Percentiles rank a stretch among this genome's conserved stretches.
Evolutionary conservation across 2,329 filamentous ascomycete species (phyloP).

Genomic region (Elsinoe batatas): DNA sequence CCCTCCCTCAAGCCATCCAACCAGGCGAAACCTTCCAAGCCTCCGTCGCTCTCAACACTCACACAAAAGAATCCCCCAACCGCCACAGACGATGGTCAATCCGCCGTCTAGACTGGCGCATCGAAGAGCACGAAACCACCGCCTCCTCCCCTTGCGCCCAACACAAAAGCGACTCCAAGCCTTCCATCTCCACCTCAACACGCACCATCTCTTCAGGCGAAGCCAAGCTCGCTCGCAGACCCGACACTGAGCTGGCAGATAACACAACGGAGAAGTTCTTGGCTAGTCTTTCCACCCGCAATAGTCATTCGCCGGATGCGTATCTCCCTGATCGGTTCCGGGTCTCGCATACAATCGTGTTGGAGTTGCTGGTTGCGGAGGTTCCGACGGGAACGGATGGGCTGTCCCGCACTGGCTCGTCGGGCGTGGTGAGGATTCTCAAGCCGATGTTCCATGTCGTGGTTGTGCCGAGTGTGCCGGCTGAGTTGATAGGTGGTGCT

Average conservation of each 20-base stretch:
- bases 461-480: background rate
- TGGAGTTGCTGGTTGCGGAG: background rate
- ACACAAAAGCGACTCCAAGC: background rate
- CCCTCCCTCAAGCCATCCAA: background rate
- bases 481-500: background rate
- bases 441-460: background rate
- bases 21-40: background rate
- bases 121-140: conserved; percentile 2
- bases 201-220: background rate
- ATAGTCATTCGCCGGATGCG: background rate
- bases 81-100: background rate
- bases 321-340: background rate
- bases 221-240: background rate
- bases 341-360: background rate
- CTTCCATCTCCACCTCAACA: background rate
- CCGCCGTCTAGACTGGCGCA: background rate
- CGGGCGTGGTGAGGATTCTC: background rate
- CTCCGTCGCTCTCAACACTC: background rate
- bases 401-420: background rate
- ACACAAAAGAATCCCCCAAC: background rate
- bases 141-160: background rate
- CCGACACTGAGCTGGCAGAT: background rate
- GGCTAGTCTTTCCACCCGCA: background rate
- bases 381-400: background rate
- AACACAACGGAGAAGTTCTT: background rate